Base-by-base conservation (phyloP, 2,329 filamentous ascomycete species). In the Cercospora brassicicola region DNA sequence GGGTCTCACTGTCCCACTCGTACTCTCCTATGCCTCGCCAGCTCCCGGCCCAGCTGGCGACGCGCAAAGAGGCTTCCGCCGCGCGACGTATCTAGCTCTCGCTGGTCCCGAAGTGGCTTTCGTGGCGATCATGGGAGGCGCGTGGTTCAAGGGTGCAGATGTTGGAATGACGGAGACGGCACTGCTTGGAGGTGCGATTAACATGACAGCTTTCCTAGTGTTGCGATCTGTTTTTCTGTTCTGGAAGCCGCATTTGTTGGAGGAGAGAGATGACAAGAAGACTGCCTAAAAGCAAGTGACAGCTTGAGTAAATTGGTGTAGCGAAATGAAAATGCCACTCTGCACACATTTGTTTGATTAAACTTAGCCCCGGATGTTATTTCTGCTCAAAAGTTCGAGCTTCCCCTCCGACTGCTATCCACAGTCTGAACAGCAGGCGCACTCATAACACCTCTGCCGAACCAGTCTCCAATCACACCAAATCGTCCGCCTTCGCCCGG, bases 401-500 rank as follows among this genome's bases (percentile, higher is more conserved):
- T 56, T 28, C 42, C 42, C 30, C 61, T 56, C 45, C 48, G 31
- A 45, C 59, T 61, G 20, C 33, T 62, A n/a, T 62, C 59, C 11
- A 30, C 39, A 28, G 33, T 45, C 18, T 30, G 23, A 23, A 66
- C 59, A 48, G 60, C 64, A 33, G 61, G 60, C 28, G 81, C 84
- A 28, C 85, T 87, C 93, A 98, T 96, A 3, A 98, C 93, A 0
- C 95, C 94, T 66, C 94, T 84, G 0, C 94, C 94, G 84, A 97
- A 98, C 88, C 95, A 99, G 77, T 97, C 93, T 68, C 93, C 92
- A 65, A 98, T 87, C 1, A 93, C 94, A n/a, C 88, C 91, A 79
- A 98, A 97, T 62, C 91, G 86, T 79, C 97, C 94, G 7, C 70
- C 65, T 60, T 74, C 71, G 53, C 89, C 88, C 65, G 91, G 92